These are phyloP conservation scores for Tillandsia fasciculata DNA, from an alignment of 176 grass and related monocot genomes.

Conservation along the genomic window DNA sequence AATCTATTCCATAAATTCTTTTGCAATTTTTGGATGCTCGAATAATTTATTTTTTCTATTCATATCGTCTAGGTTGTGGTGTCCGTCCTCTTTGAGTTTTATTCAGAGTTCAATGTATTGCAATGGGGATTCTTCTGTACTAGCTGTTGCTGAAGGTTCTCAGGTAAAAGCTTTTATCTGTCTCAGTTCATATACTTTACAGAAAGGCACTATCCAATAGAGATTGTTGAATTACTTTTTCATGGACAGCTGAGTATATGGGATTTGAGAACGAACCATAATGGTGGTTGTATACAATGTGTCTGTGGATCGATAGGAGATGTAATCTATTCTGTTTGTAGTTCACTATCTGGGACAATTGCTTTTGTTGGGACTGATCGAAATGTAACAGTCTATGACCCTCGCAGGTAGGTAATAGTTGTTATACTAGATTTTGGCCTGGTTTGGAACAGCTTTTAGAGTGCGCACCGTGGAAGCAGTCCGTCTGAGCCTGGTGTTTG, in stretches of 20 bases:
- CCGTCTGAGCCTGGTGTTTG: too few relatives aligned
- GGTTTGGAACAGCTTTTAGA: too few relatives aligned
- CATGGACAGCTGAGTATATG: constrained; percentile 64
- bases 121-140: constrained; percentile 39
- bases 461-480: too few relatives aligned
- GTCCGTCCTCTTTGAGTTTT: constrained; percentile 71
- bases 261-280: constrained; percentile 75
- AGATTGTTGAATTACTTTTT: constrained; percentile 7
- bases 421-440: neutral
- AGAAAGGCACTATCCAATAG: neutral
- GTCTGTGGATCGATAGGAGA: constrained; percentile 58
- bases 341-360: constrained; percentile 44
- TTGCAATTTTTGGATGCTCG: neutral
- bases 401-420: constrained; percentile 45
- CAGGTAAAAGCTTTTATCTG: constrained; percentile 50
- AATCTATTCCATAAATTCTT: neutral
- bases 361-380: constrained; percentile 76
- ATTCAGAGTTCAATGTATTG: constrained; percentile 36
- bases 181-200: constrained; percentile 4
- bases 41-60: neutral
- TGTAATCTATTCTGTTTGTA: constrained; percentile 59
- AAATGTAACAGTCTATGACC: constrained; percentile 65
- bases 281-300: constrained; percentile 74
- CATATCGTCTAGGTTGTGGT: constrained; percentile 55
- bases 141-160: constrained; percentile 80